phyloP scores from a whole-genome alignment of 768 basidiomycete genomes.

The Sporobolomyces roseus region DNA sequence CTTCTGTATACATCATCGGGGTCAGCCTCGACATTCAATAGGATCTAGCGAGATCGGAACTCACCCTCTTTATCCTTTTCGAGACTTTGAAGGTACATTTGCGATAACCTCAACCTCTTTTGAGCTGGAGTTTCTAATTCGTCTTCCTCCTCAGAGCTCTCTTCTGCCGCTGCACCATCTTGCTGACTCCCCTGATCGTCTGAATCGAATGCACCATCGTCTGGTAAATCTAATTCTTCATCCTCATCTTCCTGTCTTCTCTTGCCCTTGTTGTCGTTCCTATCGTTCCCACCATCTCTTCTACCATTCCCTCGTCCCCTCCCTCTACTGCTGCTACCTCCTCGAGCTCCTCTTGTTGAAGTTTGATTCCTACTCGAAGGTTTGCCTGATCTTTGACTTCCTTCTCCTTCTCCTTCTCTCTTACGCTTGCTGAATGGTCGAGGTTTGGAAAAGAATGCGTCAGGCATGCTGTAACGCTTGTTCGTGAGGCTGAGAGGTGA shows the following conservation, averaged over 20 bases:
- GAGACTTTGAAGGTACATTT: constrained; percentile 80
- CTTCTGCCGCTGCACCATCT: constrained; percentile 48
- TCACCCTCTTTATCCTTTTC: constrained; percentile 67
- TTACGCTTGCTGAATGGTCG: constrained; percentile 40
- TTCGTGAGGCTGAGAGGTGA: background rate
- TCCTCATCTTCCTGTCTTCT: constrained; percentile 26
- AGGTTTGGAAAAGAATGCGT: constrained; percentile 38
- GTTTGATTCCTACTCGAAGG: background rate
- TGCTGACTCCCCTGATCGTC: constrained; percentile 42
- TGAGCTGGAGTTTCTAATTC: constrained; percentile 85
- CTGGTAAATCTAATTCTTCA: constrained; percentile 32
- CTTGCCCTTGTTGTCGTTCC: constrained; percentile 32
- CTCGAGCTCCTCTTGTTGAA: constrained; percentile 2
- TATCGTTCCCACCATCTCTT: background rate
- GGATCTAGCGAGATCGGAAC: background rate
- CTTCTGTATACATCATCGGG: constrained; percentile 58
- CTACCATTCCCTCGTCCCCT: background rate
- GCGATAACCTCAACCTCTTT: constrained; percentile 84
- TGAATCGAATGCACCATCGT: constrained; percentile 35
- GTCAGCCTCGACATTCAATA: background rate
- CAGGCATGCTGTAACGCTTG: constrained; percentile 17
- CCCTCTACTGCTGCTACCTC: background rate
- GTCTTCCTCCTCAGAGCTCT: constrained; percentile 65
- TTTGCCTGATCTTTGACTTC: constrained; percentile 7
- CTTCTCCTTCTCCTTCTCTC: constrained; percentile 15